Base-by-base conservation (phyloP, 75 land plant genomes). In the Sequoiadendron giganteum region DNA sequence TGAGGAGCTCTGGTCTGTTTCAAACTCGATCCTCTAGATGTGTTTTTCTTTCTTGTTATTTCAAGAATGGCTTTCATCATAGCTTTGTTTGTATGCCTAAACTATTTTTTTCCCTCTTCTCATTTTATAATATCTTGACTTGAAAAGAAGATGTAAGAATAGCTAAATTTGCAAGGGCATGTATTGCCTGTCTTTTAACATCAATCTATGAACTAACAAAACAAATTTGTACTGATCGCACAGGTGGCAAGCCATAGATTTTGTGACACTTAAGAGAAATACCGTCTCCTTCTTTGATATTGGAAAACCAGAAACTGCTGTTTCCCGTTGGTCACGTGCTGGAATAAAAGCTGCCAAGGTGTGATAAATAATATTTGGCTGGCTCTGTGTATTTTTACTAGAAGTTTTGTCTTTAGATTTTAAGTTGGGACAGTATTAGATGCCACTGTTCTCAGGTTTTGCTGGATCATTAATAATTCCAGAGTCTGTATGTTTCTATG, bases 181-280 rank as follows among this genome's bases (percentile, higher is more conserved):
- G 82, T 25, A 11, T 45, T 82, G 48, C 43, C 47, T 82, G 52
- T 15, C 21, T 43, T 45, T 21, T 0, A 45, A 47, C 21, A 47
- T 25, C 28, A 32, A 34, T 10, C 43, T 82, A 19, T 82, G n/a
- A 47, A 13, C 84, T 82, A 45, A 82, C 48, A 82, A 82, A 47
- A 28, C 49, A 47, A 1, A 28, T 82, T 79, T 43, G 28, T 3
- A 82, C 28, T 45, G 84, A 82, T 38, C 52, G 34, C 39, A 56
- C 85, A 97, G 99, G 99, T 97, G 99, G 99, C 95, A 97, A 73
- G 89, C 93, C 43, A 79, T 96, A 34, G 99, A 97, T 72, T 92
- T 86, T 83, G 94, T 93, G 48, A 85, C 88, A 76, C 93, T 96
- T 0, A 86, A 90, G 72, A 87, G 90, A 49, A 91, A 89, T 82